phyloP scores from a whole-genome alignment of 768 basidiomycete species.

The Amanita exitialis region DNA sequence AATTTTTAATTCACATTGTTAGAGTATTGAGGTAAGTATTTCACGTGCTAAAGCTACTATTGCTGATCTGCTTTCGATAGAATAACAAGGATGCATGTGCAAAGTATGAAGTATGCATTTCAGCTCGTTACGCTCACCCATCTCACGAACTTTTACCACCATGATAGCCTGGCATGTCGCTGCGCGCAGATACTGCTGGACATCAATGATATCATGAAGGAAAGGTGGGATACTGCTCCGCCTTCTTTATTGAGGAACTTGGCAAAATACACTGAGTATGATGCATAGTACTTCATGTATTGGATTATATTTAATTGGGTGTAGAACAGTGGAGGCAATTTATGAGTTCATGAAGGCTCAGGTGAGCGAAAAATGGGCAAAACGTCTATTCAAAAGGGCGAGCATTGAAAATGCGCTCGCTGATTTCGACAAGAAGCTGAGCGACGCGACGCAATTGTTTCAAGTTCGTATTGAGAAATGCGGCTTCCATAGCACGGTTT shows the following conservation, averaged over 20 bases:
- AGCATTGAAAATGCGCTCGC: conserved; percentile 29
- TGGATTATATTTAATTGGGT: neutral
- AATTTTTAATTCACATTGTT: neutral
- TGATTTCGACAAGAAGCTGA: conserved; percentile 22
- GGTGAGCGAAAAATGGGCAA: conserved; percentile 29
- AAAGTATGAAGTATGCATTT: conserved; percentile 9
- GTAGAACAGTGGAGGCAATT: conserved; percentile 29
- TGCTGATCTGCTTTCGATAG: conserved; percentile 7
- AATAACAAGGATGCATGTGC: conserved; percentile 29
- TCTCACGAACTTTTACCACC: neutral
- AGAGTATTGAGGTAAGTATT: conserved; percentile 14
- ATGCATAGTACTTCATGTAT: neutral
- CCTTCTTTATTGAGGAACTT: conserved; percentile 27
- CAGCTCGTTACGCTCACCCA: neutral
- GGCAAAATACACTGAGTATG: conserved; percentile 29
- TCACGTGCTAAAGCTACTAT: neutral
- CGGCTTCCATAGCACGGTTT: neutral
- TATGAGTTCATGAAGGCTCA: conserved; percentile 28
- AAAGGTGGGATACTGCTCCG: conserved; percentile 33
- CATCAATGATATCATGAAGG: conserved; percentile 34
- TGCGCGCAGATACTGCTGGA: conserved; percentile 32
- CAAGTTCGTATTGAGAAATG: conserved; percentile 21
- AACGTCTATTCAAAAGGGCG: conserved; percentile 27
- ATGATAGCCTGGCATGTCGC: conserved; percentile 20
- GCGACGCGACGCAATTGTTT: conserved; percentile 37